Evolutionary conservation across 805 yeast species (phyloP).

Genomic region (Pichia cephalocereana): DNA sequence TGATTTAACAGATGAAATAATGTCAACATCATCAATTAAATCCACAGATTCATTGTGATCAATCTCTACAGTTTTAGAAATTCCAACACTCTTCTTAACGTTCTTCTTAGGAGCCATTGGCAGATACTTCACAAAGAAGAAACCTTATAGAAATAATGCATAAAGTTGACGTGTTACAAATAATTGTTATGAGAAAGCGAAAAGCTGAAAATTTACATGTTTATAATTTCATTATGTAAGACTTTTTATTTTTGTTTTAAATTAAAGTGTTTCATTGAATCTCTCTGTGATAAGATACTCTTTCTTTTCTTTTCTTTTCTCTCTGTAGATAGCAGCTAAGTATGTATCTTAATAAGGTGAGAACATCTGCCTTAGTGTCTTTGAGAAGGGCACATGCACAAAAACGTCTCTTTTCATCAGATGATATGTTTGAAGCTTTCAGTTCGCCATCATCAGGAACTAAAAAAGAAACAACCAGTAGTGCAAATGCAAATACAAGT

Average conservation of each 20-base stretch:
- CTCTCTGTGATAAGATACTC: too few relatives aligned
- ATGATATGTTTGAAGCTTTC: slow-evolving; percentile 24
- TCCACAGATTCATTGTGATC: not conserved
- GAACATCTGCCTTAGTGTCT: not conserved
- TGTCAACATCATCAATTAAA: slow-evolving; percentile 9
- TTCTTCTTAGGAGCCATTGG: slow-evolving; percentile 17
- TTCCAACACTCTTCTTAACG: slow-evolving; percentile 1
- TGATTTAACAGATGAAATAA: not conserved
- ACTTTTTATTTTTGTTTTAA: not conserved
- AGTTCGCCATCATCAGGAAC: slow-evolving; percentile 3
- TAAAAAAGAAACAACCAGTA: not conserved
- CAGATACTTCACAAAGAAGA: too few relatives aligned
- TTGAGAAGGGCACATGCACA: not conserved
- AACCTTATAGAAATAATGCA: not conserved
- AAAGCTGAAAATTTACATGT: too few relatives aligned
- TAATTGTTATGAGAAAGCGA: too few relatives aligned
- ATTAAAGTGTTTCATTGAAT: not conserved
- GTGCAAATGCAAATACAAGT: not conserved
- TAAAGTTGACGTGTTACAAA: too few relatives aligned
- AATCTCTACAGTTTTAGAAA: not conserved
- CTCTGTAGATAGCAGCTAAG: not conserved
- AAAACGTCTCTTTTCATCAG: slow-evolving; percentile 3
- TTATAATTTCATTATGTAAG: too few relatives aligned
- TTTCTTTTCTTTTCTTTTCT: not conserved
- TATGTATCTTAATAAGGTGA: not conserved